phyloP scores from a whole-genome alignment of 108 stramenopile species.

The Seminavis robusta region DNA sequence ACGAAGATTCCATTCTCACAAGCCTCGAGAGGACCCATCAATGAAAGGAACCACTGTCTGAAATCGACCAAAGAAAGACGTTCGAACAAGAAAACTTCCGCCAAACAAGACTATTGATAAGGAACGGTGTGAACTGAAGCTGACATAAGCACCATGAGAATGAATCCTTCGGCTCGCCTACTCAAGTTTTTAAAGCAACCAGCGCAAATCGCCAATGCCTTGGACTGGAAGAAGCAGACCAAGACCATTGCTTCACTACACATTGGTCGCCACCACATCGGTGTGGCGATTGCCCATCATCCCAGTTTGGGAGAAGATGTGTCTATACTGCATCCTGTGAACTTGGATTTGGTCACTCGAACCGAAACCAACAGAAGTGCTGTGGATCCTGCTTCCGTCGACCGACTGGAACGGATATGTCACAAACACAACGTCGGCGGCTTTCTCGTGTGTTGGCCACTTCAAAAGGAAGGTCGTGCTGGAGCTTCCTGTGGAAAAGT shows the following conservation, averaged over 20 bases:
- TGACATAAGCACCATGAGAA: too few species aligned
- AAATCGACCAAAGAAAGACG: too few species aligned
- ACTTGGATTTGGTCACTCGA: neutral
- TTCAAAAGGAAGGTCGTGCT: conserved; percentile 15
- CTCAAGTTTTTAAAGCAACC: conserved; percentile 17
- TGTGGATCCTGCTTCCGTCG: neutral
- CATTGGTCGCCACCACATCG: conserved; percentile 7
- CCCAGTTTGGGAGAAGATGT: conserved; percentile 1
- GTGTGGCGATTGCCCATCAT: conserved; percentile 17
- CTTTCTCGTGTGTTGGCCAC: conserved; percentile 28
- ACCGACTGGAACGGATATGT: conserved; percentile 3
- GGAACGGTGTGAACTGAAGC: too few species aligned
- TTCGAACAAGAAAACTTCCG: too few species aligned
- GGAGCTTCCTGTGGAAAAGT: conserved; percentile 22
- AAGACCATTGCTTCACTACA: conserved; percentile 8
- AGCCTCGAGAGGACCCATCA: too few species aligned
- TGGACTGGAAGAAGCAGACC: conserved; percentile 20
- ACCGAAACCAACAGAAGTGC: neutral
- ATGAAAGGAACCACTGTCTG: too few species aligned
- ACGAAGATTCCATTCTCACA: too few species aligned
- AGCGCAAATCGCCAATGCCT: conserved; percentile 8
- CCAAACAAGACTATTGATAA: too few species aligned
- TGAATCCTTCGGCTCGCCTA: too few species aligned
- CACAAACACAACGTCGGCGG: conserved; percentile 18
- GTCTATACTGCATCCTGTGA: neutral